These are phyloP conservation scores for Acidiella bohemica DNA, from an alignment of 495 filamentous ascomycete species.

Conservation along the genomic window DNA sequence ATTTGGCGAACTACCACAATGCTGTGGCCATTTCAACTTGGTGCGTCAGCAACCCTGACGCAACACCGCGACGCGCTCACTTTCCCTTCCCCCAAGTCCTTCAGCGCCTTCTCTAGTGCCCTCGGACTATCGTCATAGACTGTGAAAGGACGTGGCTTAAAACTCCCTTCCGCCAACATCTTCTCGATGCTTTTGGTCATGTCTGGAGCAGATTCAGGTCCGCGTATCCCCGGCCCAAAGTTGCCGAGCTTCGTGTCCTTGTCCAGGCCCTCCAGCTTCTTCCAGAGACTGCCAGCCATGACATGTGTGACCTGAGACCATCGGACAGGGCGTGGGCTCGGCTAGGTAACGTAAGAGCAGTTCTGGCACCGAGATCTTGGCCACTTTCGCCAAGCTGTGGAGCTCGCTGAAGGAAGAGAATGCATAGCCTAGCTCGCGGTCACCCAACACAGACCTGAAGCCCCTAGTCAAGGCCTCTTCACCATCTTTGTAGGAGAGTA, in stretches of 20 bases:
- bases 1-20: too few species aligned
- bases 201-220: neutral
- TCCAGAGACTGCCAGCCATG: neutral
- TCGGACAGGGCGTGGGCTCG: neutral
- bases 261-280: neutral
- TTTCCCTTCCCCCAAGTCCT: neutral
- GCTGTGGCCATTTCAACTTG: too few species aligned
- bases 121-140: neutral
- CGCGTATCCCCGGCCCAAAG: neutral
- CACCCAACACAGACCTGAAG: slow-evolving; percentile 25
- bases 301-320: neutral
- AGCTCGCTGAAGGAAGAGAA: slow-evolving; percentile 4
- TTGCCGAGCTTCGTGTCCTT: slow-evolving; percentile 1
- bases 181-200: neutral
- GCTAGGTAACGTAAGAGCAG: neutral
- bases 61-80: neutral
- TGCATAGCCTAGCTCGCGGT: slow-evolving; percentile 2
- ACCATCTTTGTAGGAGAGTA: slow-evolving; percentile 33
- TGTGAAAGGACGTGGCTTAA: neutral
- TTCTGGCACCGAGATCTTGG: slow-evolving; percentile 1
- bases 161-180: neutral
- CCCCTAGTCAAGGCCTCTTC: slow-evolving; percentile 24
- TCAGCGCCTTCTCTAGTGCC: neutral
- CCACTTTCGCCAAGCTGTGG: neutral
- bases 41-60: neutral